These are phyloP conservation scores for Paecilomyces niveus DNA, from an alignment of 2,329 filamentous ascomycete species.

Conservation along the genomic window DNA sequence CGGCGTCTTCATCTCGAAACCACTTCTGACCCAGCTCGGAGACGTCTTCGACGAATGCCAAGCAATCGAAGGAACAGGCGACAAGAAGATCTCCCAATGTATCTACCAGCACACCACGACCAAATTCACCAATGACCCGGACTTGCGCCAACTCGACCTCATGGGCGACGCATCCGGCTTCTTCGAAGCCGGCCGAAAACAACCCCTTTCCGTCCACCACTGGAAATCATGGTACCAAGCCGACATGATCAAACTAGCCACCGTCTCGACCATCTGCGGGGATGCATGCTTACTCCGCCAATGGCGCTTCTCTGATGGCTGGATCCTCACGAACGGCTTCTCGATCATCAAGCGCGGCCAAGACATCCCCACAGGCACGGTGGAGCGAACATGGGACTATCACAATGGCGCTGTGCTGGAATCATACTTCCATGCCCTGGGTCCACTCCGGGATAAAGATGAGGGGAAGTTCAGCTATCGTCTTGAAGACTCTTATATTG, in stretches of 20 bases:
- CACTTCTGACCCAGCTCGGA: constrained; percentile 44
- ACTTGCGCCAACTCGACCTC: constrained; percentile 53
- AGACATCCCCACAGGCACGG: constrained; percentile 32
- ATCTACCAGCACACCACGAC: constrained; percentile 49
- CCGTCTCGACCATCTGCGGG: constrained; percentile 48
- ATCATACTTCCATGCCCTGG: constrained; percentile 48
- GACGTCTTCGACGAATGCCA: constrained; percentile 46
- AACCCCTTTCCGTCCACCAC: constrained; percentile 54
- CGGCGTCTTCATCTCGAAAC: constrained; percentile 51
- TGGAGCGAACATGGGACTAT: constrained; percentile 50
- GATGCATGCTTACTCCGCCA: constrained; percentile 51
- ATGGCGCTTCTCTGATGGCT: constrained; percentile 41
- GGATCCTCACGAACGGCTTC: constrained; percentile 54
- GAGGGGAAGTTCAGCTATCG: constrained; percentile 47
- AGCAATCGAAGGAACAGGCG: constrained; percentile 41
- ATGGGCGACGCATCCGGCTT: constrained; percentile 50
- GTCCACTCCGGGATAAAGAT: constrained; percentile 41
- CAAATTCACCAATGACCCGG: constrained; percentile 49
- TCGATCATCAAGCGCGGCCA: constrained; percentile 47
- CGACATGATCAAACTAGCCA: constrained; percentile 45
- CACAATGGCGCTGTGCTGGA: constrained; percentile 35
- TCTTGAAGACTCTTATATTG: constrained; percentile 40
- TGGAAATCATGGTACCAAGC: constrained; percentile 55
- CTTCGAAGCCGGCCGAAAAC: constrained; percentile 48
- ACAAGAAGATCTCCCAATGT: constrained; percentile 52